Evolutionary conservation across 2,329 filamentous ascomycete genomes (phyloP).

Genomic region (Venturiaceae sp.): DNA sequence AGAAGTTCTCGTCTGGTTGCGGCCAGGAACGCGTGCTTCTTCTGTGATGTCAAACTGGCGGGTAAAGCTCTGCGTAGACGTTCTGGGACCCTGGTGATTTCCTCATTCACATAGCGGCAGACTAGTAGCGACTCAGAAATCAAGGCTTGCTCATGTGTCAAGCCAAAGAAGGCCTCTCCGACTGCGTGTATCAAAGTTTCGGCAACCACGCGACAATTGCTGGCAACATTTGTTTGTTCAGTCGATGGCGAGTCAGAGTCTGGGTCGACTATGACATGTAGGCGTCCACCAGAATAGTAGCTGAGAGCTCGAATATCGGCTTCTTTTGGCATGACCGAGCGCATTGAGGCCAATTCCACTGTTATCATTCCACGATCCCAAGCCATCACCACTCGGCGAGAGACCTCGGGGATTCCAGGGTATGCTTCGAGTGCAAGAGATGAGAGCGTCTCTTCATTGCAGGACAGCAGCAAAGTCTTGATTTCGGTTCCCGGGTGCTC

Average conservation of each 20-base stretch:
- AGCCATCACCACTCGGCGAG: constrained; percentile 19
- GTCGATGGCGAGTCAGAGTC: constrained; percentile 12
- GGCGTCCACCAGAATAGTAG: constrained; percentile 17
- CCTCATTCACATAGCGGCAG: constrained; percentile 14
- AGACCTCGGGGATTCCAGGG: constrained; percentile 25
- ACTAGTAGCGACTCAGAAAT: constrained; percentile 23
- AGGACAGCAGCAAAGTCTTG: constrained; percentile 29
- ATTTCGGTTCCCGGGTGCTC: constrained; percentile 34
- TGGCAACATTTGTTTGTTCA: constrained; percentile 21
- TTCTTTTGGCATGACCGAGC: constrained; percentile 19
- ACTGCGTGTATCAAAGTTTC: constrained; percentile 25
- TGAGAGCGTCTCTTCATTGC: constrained; percentile 24
- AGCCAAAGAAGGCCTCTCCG: constrained; percentile 22
- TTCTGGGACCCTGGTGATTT: constrained; percentile 20
- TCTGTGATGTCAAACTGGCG: neutral
- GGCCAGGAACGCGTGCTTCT: constrained; percentile 16
- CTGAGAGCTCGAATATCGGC: constrained; percentile 27
- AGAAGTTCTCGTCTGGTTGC: constrained; percentile 33
- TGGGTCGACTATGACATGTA: constrained; percentile 22
- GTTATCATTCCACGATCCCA: constrained; percentile 23
- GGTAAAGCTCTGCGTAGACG: constrained; percentile 17
- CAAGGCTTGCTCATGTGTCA: constrained; percentile 21
- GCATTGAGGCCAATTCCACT: constrained; percentile 24
- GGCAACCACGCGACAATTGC: constrained; percentile 22
- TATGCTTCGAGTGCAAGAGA: constrained; percentile 33